These are phyloP conservation scores for Breviolum minutum DNA, from an alignment of 73 alveolate species.

Conservation along the genomic window DNA sequence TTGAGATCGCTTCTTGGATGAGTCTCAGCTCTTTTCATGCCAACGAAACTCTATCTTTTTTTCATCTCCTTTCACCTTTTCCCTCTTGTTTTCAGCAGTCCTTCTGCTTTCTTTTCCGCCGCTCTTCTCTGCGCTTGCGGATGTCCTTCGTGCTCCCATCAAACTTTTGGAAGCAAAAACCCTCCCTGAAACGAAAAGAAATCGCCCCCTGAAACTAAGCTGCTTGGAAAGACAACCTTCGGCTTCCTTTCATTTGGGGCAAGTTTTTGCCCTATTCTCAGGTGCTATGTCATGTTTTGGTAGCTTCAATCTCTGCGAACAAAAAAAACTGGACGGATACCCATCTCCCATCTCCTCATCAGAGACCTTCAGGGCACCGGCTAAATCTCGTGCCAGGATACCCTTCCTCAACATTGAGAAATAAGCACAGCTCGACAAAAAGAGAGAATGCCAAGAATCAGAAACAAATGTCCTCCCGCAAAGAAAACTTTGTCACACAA, in stretches of 20 bases:
- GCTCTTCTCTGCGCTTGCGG: conserved; percentile 69
- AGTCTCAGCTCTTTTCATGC: background rate
- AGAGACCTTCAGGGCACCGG: conserved; percentile 54
- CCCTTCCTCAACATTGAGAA: conserved; percentile 29
- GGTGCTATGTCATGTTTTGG: background rate
- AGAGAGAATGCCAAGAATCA: background rate
- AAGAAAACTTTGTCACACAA: background rate
- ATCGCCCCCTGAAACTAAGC: background rate
- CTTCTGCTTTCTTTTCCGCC: conserved; percentile 77
- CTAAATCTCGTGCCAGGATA: conserved; percentile 73
- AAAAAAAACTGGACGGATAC: background rate
- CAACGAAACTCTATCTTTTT: too few species aligned
- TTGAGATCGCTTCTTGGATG: background rate
- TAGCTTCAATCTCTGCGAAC: background rate
- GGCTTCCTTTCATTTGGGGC: background rate
- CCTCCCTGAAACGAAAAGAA: background rate
- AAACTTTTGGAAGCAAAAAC: too few species aligned
- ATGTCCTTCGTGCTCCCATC: conserved; percentile 1
- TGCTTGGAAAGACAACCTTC: background rate
- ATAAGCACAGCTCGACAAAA: background rate
- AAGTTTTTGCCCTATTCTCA: too few species aligned
- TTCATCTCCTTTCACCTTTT: background rate
- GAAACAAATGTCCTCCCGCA: background rate
- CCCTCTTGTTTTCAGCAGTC: background rate
- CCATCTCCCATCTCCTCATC: conserved; percentile 49